Evolutionary conservation across 192 early-diverging fungal genomes (phyloP), one percentile per base, ranked within the genome.

Genomic region (Coemansia sp.): DNA sequence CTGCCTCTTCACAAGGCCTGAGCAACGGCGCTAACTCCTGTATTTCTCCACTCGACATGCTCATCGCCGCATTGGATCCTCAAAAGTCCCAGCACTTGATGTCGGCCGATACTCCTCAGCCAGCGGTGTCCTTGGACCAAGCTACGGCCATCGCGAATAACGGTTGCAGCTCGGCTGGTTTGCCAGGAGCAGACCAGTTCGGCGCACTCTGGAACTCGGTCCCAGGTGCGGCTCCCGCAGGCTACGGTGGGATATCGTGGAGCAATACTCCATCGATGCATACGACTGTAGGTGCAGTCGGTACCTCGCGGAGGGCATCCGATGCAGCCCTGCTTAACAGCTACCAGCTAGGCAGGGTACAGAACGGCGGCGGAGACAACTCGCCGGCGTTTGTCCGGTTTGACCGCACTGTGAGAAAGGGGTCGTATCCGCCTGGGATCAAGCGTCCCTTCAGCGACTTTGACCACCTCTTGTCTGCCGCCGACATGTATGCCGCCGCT

Each of bases 381-480:
- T 32, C 64, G 7, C 17, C 25, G 25, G 27, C 50, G 10, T 21
- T 17, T 19, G 62, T 32, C 25, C 51, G 44, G 55, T 64, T 58
- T 58, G 62, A 51, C n/a, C 34, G 48, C 14, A 7, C 37, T 2
- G 45, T 45, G 11, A 57, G 71, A 19, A 72, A 72, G 69, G 70
- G 63, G 11, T 73, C 74, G 15, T 76, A 70, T 57, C 79, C 74
- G 19, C 61, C 68, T 3, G 79, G 74, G 1, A 50, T 74, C 38
- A 82, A 82, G 66, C 70, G 79, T 2, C 79, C 74, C 8, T 74
- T 68, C 48, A 74, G 68, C 68, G 75, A 82, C 39, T 74, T 82
- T 70, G 79, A 73, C 21, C 67, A 68, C 23, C 74, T 82, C 14
- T 66, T 82, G 11, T 73, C 71, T 19, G 74, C 79, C 11, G 72